These are phyloP conservation scores for Fusarium scirpi DNA, from an alignment of 2,329 filamentous ascomycete genomes.

Conservation along the genomic window DNA sequence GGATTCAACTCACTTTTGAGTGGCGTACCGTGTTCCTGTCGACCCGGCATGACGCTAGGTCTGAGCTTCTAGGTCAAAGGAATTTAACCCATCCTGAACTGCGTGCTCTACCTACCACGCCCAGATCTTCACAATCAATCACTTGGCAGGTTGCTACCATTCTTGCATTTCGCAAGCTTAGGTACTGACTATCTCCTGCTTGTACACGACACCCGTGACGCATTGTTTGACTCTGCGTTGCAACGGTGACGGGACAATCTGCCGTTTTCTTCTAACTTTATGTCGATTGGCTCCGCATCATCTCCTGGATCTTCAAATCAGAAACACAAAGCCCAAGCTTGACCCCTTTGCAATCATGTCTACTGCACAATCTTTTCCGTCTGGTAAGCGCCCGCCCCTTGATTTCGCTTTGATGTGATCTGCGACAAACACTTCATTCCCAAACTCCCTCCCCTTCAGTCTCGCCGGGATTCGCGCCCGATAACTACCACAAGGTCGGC, in stretches of 20 bases:
- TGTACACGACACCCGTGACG: conserved; percentile 30
- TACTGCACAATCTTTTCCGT: conserved; percentile 44
- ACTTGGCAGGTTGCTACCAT: conserved; percentile 18
- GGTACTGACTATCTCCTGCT: conserved; percentile 11
- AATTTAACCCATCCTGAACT: conserved; percentile 49
- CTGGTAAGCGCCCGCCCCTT: conserved; percentile 49
- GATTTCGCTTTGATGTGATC: conserved; percentile 48
- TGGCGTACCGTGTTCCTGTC: conserved; percentile 42
- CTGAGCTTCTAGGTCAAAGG: conserved; percentile 45
- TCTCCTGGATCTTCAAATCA: conserved; percentile 45
- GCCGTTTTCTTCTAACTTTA: conserved; percentile 24
- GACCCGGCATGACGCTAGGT: conserved; percentile 50
- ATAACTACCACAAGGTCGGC: conserved; percentile 37
- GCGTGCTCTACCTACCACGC: conserved; percentile 38
- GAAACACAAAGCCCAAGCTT: conserved; percentile 42
- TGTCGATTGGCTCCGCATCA: conserved; percentile 36
- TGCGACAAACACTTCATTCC: conserved; percentile 41
- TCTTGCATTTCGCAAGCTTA: conserved; percentile 14
- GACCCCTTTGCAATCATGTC: conserved; percentile 47
- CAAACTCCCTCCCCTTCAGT: conserved; percentile 38
- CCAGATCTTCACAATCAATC: conserved; percentile 35
- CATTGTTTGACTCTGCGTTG: conserved; percentile 35
- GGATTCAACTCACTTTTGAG: conserved; percentile 38
- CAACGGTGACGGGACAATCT: conserved; percentile 32
- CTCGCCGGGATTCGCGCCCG: conserved; percentile 32